Conservation (phyloP, 148 eudicot genomes). For the Camellia granthamiana region DNA sequence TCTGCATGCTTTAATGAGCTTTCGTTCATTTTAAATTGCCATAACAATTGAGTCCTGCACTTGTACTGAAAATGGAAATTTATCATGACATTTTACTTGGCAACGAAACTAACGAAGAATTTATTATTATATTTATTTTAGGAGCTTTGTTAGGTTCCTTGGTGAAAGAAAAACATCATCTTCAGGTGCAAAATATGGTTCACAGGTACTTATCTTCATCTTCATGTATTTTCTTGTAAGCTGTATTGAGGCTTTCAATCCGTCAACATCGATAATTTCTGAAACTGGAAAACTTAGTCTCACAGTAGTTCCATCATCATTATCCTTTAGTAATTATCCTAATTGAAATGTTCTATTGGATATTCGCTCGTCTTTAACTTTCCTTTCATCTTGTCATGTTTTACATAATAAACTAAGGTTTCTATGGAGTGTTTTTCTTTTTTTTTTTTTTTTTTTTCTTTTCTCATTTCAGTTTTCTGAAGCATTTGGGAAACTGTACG, state of each 20-base stretch:
- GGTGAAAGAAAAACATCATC: slow-evolving; percentile 64
- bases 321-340: not conserved
- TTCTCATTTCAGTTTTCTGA: slow-evolving; percentile 59
- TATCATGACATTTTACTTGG: not conserved
- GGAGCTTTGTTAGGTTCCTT: slow-evolving; percentile 84
- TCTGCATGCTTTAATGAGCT: not conserved
- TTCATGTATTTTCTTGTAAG: slow-evolving; percentile 6
- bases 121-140: slow-evolving; percentile 24
- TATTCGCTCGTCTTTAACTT: not conserved
- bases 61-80: not conserved
- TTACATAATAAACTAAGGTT: not conserved
- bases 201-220: slow-evolving; percentile 55
- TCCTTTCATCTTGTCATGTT: not conserved
- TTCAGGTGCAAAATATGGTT: slow-evolving; percentile 67
- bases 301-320: too few relatives aligned
- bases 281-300: not conserved
- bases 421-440: not conserved
- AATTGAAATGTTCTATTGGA: not conserved
- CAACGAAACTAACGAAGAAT: not conserved
- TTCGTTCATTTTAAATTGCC: not conserved
- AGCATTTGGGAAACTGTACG: slow-evolving; percentile 87
- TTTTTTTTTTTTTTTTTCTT: slow-evolving; percentile 2
- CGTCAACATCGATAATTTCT: not conserved
- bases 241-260: not conserved
- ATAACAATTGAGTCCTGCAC: not conserved